A percentile compares a stretch with the other conserved stretches of the same genome.
These are phyloP conservation scores for Aureobasidium sp. DNA, from an alignment of 2,329 filamentous ascomycete species.

Conservation along the genomic window DNA sequence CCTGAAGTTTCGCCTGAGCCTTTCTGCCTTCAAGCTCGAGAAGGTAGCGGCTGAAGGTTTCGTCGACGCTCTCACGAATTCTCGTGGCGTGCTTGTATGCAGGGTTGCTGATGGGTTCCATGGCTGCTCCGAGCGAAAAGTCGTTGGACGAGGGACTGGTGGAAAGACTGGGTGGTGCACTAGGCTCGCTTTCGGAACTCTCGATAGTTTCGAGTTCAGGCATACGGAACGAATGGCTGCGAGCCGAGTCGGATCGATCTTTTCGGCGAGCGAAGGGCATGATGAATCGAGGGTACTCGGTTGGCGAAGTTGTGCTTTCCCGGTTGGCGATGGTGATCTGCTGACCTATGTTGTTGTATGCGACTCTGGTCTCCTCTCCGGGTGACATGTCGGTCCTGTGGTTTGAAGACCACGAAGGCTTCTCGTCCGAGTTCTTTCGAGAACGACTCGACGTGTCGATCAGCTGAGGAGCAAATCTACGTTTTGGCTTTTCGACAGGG, in stretches of 20 bases:
- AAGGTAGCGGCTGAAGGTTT: slow-evolving; percentile 65
- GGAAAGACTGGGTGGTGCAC: slow-evolving; percentile 15
- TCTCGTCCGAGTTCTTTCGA: slow-evolving; percentile 55
- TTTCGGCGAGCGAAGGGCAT: slow-evolving; percentile 14
- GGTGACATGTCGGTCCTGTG: slow-evolving; percentile 66
- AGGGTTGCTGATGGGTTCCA: slow-evolving; percentile 26
- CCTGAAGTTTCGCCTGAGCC: slow-evolving; percentile 69
- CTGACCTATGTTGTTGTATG: slow-evolving; percentile 9
- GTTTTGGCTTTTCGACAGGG: slow-evolving; percentile 21
- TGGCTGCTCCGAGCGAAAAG: slow-evolving; percentile 38
- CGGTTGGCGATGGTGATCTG: neutral
- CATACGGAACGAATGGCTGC: slow-evolving; percentile 48
- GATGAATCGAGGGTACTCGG: neutral
- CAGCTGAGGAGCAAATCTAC: slow-evolving; percentile 65
- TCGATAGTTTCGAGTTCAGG: slow-evolving; percentile 53
- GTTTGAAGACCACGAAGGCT: slow-evolving; percentile 52
- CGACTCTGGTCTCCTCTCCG: slow-evolving; percentile 23
- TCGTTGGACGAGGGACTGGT: slow-evolving; percentile 33
- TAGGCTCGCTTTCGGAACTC: slow-evolving; percentile 43
- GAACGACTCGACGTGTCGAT: slow-evolving; percentile 71
- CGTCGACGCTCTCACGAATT: slow-evolving; percentile 59
- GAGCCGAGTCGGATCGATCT: slow-evolving; percentile 16
- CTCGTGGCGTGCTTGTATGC: slow-evolving; percentile 46
- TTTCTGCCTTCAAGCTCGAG: slow-evolving; percentile 71
- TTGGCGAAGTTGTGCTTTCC: neutral